Evolutionary conservation across 2,329 filamentous ascomycete species (phyloP).

Genomic region (Aspergillus pseudoglaucus): DNA sequence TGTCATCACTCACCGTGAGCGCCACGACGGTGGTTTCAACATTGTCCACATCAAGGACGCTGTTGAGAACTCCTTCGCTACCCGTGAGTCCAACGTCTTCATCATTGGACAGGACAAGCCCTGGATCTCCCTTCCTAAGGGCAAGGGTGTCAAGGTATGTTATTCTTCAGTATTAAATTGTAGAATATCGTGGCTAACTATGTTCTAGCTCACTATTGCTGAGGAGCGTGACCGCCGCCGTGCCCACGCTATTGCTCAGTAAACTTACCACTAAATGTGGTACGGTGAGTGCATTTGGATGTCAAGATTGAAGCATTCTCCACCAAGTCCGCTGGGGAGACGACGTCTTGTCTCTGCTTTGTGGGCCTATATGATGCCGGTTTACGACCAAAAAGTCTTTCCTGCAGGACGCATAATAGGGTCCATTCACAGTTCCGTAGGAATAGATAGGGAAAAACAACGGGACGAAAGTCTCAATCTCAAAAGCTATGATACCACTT

Average conservation of each 20-base stretch:
- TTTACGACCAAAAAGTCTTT: slow-evolving; percentile 14
- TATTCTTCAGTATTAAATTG: background rate
- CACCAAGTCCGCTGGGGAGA: slow-evolving; percentile 25
- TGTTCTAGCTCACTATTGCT: slow-evolving; percentile 73
- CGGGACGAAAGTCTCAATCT: slow-evolving; percentile 20
- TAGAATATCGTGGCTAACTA: slow-evolving; percentile 13
- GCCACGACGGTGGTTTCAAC: slow-evolving; percentile 99
- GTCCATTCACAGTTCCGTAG: slow-evolving; percentile 20
- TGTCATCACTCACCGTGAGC: slow-evolving; percentile 99
- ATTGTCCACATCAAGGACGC: slow-evolving; percentile 99
- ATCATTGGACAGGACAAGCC: slow-evolving; percentile 98
- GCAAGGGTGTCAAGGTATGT: slow-evolving; percentile 91
- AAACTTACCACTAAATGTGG: slow-evolving; percentile 30
- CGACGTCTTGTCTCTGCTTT: slow-evolving; percentile 33
- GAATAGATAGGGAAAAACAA: slow-evolving; percentile 28
- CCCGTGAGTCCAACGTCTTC: slow-evolving; percentile 99
- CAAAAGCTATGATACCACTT: slow-evolving; percentile 28
- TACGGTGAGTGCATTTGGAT: slow-evolving; percentile 17
- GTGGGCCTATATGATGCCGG: slow-evolving; percentile 29
- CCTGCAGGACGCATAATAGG: slow-evolving; percentile 8
- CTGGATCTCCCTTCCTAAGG: slow-evolving; percentile 99
- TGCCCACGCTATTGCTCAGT: slow-evolving; percentile 53
- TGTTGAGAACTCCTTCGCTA: slow-evolving; percentile 99
- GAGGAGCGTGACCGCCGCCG: slow-evolving; percentile 98
- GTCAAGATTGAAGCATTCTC: slow-evolving; percentile 18